A percentile compares a stretch with the other conserved stretches of the same genome.
These are phyloP conservation scores for Chlorophyllum brunneum DNA, from an alignment of 768 basidiomycete genomes.

Conservation along the genomic window DNA sequence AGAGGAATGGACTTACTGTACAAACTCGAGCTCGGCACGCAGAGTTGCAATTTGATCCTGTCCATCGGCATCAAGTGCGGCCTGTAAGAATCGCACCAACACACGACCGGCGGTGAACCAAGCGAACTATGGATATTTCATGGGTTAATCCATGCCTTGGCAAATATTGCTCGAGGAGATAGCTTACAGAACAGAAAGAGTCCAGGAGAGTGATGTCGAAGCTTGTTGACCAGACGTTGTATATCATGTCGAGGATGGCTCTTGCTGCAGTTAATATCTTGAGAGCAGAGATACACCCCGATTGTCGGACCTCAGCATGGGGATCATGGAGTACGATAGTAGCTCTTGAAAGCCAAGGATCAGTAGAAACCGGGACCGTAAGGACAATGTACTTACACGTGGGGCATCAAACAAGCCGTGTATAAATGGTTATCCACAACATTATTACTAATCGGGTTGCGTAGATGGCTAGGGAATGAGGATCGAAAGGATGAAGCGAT, in stretches of 20 bases:
- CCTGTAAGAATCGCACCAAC: slow-evolving; percentile 61
- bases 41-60: slow-evolving; percentile 56
- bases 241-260: slow-evolving; percentile 62
- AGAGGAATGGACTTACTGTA: slow-evolving; percentile 43
- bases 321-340: slow-evolving; percentile 74
- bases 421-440: slow-evolving; percentile 61
- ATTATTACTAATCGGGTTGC: slow-evolving; percentile 51
- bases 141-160: background rate
- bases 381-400: slow-evolving; percentile 29
- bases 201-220: slow-evolving; percentile 70
- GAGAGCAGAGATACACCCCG: slow-evolving; percentile 64
- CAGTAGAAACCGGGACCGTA: background rate
- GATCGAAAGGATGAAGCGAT: slow-evolving; percentile 51
- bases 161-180: background rate
- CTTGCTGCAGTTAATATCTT: slow-evolving; percentile 67
- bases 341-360: slow-evolving; percentile 37
- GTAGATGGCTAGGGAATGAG: slow-evolving; percentile 55
- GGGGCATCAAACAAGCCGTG: slow-evolving; percentile 38
- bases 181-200: slow-evolving; percentile 61
- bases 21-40: slow-evolving; percentile 60
- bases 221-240: slow-evolving; percentile 64
- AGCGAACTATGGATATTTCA: slow-evolving; percentile 39
- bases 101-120: slow-evolving; percentile 72
- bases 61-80: slow-evolving; percentile 54
- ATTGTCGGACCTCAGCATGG: slow-evolving; percentile 56